Conservation (phyloP, 441 rosid species). For the Erysimum pusillum region DNA sequence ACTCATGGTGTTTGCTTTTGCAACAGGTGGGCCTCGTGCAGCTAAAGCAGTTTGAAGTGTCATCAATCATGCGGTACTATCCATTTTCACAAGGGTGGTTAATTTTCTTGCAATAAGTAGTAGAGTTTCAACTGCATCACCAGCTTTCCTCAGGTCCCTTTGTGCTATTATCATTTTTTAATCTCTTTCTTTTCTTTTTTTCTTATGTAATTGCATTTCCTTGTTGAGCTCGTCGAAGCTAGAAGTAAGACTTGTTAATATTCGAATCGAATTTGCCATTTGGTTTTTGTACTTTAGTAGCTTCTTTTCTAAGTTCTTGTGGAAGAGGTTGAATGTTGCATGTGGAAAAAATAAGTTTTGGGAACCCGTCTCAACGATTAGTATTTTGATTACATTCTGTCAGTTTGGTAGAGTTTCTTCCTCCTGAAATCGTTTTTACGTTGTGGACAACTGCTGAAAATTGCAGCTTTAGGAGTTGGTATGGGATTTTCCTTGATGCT, state of each 20-base stretch:
- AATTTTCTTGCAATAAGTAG: constrained; percentile 22
- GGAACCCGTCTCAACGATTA: background rate
- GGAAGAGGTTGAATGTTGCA: background rate
- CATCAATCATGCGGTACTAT: constrained; percentile 3
- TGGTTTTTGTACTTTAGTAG: constrained; percentile 10
- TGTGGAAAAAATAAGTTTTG: background rate
- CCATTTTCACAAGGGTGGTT: constrained; percentile 16
- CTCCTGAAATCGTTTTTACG: background rate
- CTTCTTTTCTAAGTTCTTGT: background rate
- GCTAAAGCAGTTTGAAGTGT: constrained; percentile 37
- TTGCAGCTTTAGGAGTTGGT: background rate
- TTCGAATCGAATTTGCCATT: constrained; percentile 18
- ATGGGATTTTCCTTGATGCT: background rate
- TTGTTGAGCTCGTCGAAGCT: constrained; percentile 21
- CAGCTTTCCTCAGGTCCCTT: background rate
- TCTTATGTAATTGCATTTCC: constrained; percentile 14
- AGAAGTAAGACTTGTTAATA: constrained; percentile 38
- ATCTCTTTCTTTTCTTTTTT: background rate
- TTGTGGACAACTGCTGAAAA: background rate
- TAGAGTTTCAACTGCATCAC: constrained; percentile 37
- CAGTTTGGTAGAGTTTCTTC: background rate
- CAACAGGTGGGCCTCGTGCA: constrained; percentile 26
- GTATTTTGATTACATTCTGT: background rate
- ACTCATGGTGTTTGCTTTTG: constrained; percentile 26
- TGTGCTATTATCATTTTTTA: constrained; percentile 28